phyloP scores from a whole-genome alignment of 169 alveolate species.

The Eimeria necatrix region DNA sequence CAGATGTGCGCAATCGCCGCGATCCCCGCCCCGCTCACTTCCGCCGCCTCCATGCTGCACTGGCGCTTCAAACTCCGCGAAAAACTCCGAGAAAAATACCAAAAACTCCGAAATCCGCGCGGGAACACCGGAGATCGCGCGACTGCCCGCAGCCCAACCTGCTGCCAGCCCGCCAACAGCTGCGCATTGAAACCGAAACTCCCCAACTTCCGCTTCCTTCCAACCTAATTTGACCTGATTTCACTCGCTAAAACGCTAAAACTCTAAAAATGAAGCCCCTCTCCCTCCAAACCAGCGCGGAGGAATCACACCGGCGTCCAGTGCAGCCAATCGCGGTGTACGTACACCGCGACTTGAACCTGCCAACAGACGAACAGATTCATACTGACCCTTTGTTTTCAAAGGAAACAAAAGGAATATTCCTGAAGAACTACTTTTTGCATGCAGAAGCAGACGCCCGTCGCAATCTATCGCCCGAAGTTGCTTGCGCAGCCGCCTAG shows the following conservation, averaged over 20 bases:
- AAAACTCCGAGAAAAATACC: not conserved
- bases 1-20: constrained; percentile 7
- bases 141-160: too few relatives aligned
- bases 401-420: too few relatives aligned
- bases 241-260: not conserved
- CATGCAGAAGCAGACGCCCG: too few relatives aligned
- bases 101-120: not conserved
- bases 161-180: too few relatives aligned
- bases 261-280: not conserved
- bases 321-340: constrained; percentile 13
- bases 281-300: not conserved
- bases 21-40: constrained; percentile 40
- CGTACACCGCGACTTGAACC: constrained; percentile 5
- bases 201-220: too few relatives aligned
- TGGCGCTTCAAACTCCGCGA: not conserved
- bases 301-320: not conserved
- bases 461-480: too few relatives aligned
- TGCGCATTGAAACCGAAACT: too few relatives aligned
- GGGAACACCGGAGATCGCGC: not conserved
- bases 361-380: not conserved
- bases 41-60: constrained; percentile 50
- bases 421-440: too few relatives aligned
- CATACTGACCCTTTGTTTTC: not conserved
- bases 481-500: too few relatives aligned
- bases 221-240: not conserved